Evolutionary conservation across 345 rosid species (phyloP).

Genomic region (Lepidium didymum): DNA sequence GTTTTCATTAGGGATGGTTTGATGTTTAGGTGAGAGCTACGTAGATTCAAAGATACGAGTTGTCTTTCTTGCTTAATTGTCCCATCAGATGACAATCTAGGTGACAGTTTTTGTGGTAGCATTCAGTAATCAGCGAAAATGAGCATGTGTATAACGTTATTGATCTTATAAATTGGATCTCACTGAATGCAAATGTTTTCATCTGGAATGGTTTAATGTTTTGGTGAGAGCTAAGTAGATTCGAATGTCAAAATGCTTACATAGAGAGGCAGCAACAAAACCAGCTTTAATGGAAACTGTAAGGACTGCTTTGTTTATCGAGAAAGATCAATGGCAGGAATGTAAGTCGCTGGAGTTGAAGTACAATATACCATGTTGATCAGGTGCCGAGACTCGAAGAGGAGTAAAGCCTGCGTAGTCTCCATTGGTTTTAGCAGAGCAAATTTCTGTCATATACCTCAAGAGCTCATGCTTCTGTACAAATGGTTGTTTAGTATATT

Average conservation of each 20-base stretch:
- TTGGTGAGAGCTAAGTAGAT: background rate
- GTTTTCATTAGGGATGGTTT: background rate
- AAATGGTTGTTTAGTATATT: slow-evolving; percentile 31
- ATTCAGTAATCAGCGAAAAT: too few species aligned
- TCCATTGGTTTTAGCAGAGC: slow-evolving; percentile 30
- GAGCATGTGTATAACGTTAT: too few species aligned
- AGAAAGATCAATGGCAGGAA: slow-evolving; percentile 10
- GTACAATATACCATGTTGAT: slow-evolving; percentile 26
- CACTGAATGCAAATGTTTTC: too few species aligned
- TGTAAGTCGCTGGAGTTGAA: slow-evolving; percentile 25
- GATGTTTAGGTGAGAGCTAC: background rate
- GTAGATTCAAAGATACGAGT: background rate
- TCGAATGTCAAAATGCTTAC: slow-evolving; percentile 1
- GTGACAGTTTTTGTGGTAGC: too few species aligned
- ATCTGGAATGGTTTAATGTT: background rate
- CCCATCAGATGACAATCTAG: too few species aligned
- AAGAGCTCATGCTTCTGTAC: slow-evolving; percentile 29
- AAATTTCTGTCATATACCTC: slow-evolving; percentile 28
- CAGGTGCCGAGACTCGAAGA: slow-evolving; percentile 18
- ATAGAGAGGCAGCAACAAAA: slow-evolving; percentile 4
- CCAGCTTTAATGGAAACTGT: background rate
- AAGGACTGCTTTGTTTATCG: background rate
- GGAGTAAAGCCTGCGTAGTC: slow-evolving; percentile 33
- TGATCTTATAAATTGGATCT: too few species aligned
- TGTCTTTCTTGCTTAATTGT: too few species aligned